Conservation (phyloP, 2,329 filamentous ascomycete species). For the Phaeosphaeriaceae sp. region DNA sequence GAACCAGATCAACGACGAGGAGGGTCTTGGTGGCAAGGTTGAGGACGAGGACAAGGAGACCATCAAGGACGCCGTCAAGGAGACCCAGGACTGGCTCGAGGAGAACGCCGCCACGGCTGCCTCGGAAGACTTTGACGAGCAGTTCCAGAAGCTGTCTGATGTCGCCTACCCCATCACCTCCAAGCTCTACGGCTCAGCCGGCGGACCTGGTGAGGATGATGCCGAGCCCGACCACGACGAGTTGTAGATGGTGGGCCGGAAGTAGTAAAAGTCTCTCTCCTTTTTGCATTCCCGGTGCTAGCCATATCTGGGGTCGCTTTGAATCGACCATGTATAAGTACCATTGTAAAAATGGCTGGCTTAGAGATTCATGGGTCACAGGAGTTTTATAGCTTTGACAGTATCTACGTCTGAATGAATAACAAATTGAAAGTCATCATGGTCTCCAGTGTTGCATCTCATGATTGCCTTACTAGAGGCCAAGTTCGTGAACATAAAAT, state of each 20-base stretch:
- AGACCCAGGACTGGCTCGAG: slow-evolving; percentile 94
- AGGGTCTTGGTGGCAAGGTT: slow-evolving; percentile 97
- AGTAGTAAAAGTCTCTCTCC: slow-evolving; percentile 26
- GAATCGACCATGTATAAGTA: slow-evolving; percentile 38
- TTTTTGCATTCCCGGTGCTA: slow-evolving; percentile 30
- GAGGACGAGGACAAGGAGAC: slow-evolving; percentile 98
- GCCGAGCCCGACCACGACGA: slow-evolving; percentile 61
- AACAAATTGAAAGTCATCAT: slow-evolving; percentile 20
- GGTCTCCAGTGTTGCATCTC: not conserved
- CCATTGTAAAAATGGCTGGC: slow-evolving; percentile 22
- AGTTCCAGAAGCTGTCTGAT: slow-evolving; percentile 98
- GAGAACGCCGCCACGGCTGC: slow-evolving; percentile 87
- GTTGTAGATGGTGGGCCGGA: slow-evolving; percentile 48
- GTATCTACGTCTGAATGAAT: slow-evolving; percentile 20
- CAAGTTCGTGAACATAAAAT: not conserved
- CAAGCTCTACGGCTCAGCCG: slow-evolving; percentile 81
- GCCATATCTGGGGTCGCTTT: slow-evolving; percentile 18
- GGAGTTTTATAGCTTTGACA: slow-evolving; percentile 26
- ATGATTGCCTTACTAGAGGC: not conserved
- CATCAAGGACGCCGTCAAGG: slow-evolving; percentile 94
- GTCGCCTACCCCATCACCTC: slow-evolving; percentile 98
- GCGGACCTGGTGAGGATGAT: slow-evolving; percentile 74
- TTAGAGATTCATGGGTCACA: slow-evolving; percentile 29
- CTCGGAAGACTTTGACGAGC: slow-evolving; percentile 97
- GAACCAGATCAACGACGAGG: slow-evolving; percentile 98